phyloP scores from a whole-genome alignment of 768 basidiomycete genomes.

The Mycena crocata region DNA sequence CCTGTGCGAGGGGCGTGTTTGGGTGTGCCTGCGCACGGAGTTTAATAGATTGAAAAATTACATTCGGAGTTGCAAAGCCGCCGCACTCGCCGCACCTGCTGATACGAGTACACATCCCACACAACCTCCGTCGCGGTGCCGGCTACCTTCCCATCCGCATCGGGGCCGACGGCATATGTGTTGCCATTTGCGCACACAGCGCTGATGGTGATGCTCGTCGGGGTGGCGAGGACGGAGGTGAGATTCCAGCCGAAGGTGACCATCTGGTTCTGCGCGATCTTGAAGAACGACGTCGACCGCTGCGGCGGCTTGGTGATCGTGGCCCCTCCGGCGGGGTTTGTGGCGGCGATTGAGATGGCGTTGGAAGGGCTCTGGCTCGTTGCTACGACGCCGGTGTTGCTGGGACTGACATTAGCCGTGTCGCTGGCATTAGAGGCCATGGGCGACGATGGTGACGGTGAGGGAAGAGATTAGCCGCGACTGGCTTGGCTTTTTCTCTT shows the following conservation, averaged over 20 bases:
- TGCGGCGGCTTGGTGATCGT: conserved; percentile 85
- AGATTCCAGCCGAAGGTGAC: conserved; percentile 96
- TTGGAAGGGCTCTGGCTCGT: no score
- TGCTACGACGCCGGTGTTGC: no score
- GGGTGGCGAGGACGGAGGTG: conserved; percentile 76
- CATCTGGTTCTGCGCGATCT: conserved; percentile 78
- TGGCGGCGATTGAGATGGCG: conserved; percentile 53
- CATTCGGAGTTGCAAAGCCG: no score
- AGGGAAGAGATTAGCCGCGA: no score
- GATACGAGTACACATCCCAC: conserved; percentile 86
- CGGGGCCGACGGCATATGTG: conserved; percentile 88
- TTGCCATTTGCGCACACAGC: conserved; percentile 89
- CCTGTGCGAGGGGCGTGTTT: conserved; percentile 77
- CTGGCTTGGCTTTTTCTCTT: no score
- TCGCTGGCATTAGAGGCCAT: no score
- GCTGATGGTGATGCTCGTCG: conserved; percentile 80
- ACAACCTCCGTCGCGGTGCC: conserved; percentile 78
- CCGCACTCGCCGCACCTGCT: conserved; percentile 49
- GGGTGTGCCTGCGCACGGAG: conserved; percentile 52
- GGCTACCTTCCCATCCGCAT: conserved; percentile 72
- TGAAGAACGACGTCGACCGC: conserved; percentile 87
- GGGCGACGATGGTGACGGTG: no score
- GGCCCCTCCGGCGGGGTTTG: conserved; percentile 70
- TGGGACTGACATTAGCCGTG: no score
- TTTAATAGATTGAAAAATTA: no score